Evolutionary conservation across 208 protist species (phyloP), one percentile per base, ranked within the genome.

Genomic region (Histomonas meleagridis): DNA sequence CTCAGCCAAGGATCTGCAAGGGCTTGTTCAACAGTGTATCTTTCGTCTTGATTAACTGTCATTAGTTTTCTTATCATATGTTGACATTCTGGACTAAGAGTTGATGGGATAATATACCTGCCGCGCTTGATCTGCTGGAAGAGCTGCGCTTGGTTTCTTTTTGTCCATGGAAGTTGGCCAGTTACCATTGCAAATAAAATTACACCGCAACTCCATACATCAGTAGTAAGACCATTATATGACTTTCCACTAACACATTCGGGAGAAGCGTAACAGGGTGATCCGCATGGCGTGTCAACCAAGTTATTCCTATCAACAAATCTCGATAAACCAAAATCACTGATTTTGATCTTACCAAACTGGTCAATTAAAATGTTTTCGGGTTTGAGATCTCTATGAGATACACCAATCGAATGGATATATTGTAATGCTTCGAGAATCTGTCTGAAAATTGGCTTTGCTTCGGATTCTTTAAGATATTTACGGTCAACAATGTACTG

Each of bases 291-390:
- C 18, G 60, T 65, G 16, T 65, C n/a, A 65, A 65, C 60, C 7
- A 65, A 26, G 23, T 28, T n/a, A 65, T 65, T 28, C 18, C 53
- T 18, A 10, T 65, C 23, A 23, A 79, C 49, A n/a, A 86, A 86
- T 49, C 26, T 51, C 2, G 76, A 86, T 38, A 86, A 28, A 32
- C 76, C 76, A 35, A 86, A 86, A 57, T 86, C 76, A 48, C 40
- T 51, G 1, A 86, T 55, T 86, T 86, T 86, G 38, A 86, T 7
- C 28, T 46, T 86, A 9, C 46, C 76, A 48, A 55, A 86, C 55
- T 55, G 43, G 18, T 86, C 76, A 38, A 86, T 32, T 38, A 86
- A 46, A 38, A 86, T 51, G 28, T 86, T 86, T 86, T 86, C 76
- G 2, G 76, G 76, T 28, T 86, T 86, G 9, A 86, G 38, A 55